Base-by-base conservation (phyloP, 2,329 filamentous ascomycete genomes). In the Pseudogymnoascus sp. region DNA sequence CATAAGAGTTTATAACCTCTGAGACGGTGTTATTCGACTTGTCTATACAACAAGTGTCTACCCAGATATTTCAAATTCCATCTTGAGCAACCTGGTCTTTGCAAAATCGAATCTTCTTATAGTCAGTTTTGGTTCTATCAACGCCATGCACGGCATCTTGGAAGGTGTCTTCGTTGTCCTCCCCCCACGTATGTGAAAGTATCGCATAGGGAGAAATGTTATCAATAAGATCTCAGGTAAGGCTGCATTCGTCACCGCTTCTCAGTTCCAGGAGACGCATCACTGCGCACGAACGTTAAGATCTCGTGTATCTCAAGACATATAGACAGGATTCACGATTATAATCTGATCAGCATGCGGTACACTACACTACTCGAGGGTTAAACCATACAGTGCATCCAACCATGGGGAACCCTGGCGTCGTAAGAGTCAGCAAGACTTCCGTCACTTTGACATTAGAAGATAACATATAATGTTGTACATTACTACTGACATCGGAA, bases 31-130 rank as follows among this genome's bases (percentile, higher is more conserved):
- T 60, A 37, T 60, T 50, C 15, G 31, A 15, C 50, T 63, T 66
- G 50, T 66, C 41, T 37, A 66, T 66, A 26, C 63, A 63, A 41
- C 64, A 65, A 5, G 63, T 66, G 41, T 63, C 54, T 5, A 61
- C 47, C 60, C 59, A 60, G 26, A 57, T 37, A 29, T 61, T 59
- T 8, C 37, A 8, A 2, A 60, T 7, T 11, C 57, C 58, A 50
- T 64, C 64, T 26, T 61, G 36, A 3, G n/a, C 7, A 9, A 17
- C 29, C n/a, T 33, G 6, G 9, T 58, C 50, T 9, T 17, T 11
- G n/a, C 40, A 47, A 11, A 47, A 47, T 11, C n/a, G 5, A 11
- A 47, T 7, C 11, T 47, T 66, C 60, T 54, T 57, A 54, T 59
- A 66, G 54, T 63, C 64, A 62, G n/a, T 37, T 41, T 64, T 63